Conservation (phyloP, 169 alveolate genomes). For the Plasmodium vivax region DNA sequence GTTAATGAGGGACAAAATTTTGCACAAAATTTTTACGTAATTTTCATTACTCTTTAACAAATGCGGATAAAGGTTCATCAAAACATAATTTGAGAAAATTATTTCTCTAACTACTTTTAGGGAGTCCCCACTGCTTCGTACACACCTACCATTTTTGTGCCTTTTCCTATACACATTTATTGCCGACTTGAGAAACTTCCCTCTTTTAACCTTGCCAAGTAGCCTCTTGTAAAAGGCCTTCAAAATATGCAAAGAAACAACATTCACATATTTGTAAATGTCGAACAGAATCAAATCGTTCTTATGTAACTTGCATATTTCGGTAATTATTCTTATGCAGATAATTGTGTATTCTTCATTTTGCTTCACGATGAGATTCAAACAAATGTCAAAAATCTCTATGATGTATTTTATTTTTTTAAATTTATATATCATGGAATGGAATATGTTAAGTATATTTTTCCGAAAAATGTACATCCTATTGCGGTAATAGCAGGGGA, state of each 20-base stretch:
- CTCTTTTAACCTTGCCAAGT: slow-evolving; percentile 46
- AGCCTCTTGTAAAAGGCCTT: slow-evolving; percentile 23
- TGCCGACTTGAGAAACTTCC: slow-evolving; percentile 37
- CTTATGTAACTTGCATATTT: slow-evolving; percentile 45
- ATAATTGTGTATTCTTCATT: slow-evolving; percentile 32
- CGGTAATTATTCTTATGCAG: slow-evolving; percentile 56
- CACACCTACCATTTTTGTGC: neutral
- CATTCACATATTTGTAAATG: slow-evolving; percentile 48
- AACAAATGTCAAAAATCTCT: slow-evolving; percentile 64
- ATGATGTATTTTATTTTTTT: slow-evolving; percentile 24
- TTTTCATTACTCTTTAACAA: slow-evolving; percentile 16
- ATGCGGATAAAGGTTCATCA: slow-evolving; percentile 41
- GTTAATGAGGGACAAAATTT: slow-evolving; percentile 43
- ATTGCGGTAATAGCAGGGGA: slow-evolving; percentile 4
- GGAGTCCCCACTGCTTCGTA: slow-evolving; percentile 21
- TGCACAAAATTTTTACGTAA: slow-evolving; percentile 49
- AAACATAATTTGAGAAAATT: slow-evolving; percentile 29
- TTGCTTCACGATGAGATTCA: slow-evolving; percentile 25
- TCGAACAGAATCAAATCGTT: slow-evolving; percentile 30
- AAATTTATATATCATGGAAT: slow-evolving; percentile 50
- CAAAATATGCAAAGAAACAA: slow-evolving; percentile 16
- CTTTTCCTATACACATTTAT: slow-evolving; percentile 47
- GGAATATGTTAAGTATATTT: slow-evolving; percentile 22
- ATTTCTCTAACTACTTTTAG: slow-evolving; percentile 50
- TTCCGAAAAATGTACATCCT: slow-evolving; percentile 15